These are phyloP conservation scores for Aspergillus nomiae DNA, from an alignment of 2,329 filamentous ascomycete species.

Conservation along the genomic window DNA sequence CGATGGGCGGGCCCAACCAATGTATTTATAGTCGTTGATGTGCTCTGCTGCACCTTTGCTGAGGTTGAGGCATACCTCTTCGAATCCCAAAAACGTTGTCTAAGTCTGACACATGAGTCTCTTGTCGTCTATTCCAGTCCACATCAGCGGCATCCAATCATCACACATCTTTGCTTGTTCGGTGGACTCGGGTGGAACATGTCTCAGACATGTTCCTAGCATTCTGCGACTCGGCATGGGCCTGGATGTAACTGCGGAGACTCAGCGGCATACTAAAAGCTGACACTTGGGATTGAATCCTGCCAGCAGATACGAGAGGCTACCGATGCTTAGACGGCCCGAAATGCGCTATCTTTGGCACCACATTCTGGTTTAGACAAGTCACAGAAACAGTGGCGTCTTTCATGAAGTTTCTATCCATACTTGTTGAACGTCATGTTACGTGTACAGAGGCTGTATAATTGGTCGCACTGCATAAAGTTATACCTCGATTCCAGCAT, in stretches of 20 bases:
- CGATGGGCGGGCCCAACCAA: background rate
- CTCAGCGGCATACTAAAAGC: background rate
- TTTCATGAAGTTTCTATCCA: background rate
- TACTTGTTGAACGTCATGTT: background rate
- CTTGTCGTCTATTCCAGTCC: background rate
- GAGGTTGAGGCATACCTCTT: background rate
- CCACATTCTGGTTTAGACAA: background rate
- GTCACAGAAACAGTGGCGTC: background rate
- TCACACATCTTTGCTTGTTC: background rate
- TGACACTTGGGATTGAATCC: background rate
- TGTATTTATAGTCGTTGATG: background rate
- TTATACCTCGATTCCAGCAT: background rate
- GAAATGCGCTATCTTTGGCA: background rate
- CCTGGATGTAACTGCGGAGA: background rate
- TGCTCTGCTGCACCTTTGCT: no score
- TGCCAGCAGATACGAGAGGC: background rate
- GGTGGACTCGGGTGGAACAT: background rate
- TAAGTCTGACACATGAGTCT: background rate
- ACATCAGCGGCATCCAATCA: background rate
- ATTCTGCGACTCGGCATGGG: background rate
- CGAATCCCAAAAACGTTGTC: background rate
- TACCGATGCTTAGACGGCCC: background rate
- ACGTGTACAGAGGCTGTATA: background rate
- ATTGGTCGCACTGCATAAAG: background rate
- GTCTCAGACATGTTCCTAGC: background rate